Base-by-base conservation (phyloP, 2,329 filamentous ascomycete genomes). In the Exophiala viscosa region DNA sequence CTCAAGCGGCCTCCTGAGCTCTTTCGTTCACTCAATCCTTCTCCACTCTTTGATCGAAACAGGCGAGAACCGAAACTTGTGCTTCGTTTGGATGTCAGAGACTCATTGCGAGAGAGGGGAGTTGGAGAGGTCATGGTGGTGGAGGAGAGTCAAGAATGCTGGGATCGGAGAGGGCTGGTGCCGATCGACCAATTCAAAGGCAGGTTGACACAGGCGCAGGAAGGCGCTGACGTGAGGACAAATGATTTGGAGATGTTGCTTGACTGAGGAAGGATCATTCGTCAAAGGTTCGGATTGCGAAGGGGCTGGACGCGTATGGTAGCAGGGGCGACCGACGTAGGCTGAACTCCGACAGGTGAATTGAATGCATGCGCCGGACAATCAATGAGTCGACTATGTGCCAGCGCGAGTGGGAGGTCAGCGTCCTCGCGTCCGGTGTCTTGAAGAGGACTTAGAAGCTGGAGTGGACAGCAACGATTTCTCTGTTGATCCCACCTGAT, bases 41-140 rank as follows among this genome's bases (percentile, higher is more conserved):
- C 58, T 33, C 58, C 58, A 33, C 58, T 60, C 45, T 60, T 60
- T 47, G 58, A 58, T 39, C 58, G 55, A 50, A 60, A 60, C 32
- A 60, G 44, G n/a, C 58, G 54, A 40, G 58, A 60, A 43, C 58
- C 56, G 44, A 60, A 55, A 48, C 58, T 60, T 14, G 58, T 48
- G 36, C 58, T 60, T 48, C 58, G 51, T 17, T 53, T 53, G 13
- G 56, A 59, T 32, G 52, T 35, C 33, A 56, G 56, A 18, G 58
- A 60, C 50, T 60, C 58, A 47, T 59, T 59, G 48, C 58, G 58
- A 33, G 45, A n/a, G 39, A 60, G 38, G 17, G 53, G 38, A 48
- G 52, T 33, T 23, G 58, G 55, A 34, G 58, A 48, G 39, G 55
- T 50, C 58, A 60, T 60, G 46, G 14, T 53, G 53, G 32, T 42